Percentiles rank a stretch among this genome's conserved stretches.
Conservation (phyloP, 768 basidiomycete genomes). For the Russula compacta region DNA sequence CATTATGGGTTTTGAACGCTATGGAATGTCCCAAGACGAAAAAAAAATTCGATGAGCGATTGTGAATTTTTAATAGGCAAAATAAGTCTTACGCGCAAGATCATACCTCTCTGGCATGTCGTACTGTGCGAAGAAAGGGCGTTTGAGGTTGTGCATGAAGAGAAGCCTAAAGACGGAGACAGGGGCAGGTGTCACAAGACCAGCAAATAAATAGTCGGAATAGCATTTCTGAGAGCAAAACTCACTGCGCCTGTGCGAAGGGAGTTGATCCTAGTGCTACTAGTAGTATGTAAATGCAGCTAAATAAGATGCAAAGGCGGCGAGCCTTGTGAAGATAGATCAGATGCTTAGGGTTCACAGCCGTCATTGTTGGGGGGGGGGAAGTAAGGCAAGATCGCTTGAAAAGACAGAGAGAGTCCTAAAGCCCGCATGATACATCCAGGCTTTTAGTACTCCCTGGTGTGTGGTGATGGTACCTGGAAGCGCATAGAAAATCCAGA, state of each 20-base stretch:
- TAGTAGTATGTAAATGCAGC: constrained; percentile 42
- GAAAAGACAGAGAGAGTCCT: not conserved
- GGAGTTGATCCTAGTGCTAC: constrained; percentile 49
- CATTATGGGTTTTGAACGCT: constrained; percentile 53
- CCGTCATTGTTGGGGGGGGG: not conserved
- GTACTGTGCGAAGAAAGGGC: constrained; percentile 59
- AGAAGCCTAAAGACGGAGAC: constrained; percentile 31
- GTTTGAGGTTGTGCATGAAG: constrained; percentile 58
- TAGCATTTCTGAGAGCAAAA: constrained; percentile 13
- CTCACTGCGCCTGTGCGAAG: constrained; percentile 62
- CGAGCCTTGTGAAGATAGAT: constrained; percentile 25
- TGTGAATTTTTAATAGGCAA: not conserved
- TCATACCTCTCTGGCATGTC: constrained; percentile 69
- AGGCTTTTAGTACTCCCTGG: not conserved
- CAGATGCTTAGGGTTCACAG: not conserved
- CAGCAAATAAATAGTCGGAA: not conserved
- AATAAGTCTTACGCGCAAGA: constrained; percentile 54
- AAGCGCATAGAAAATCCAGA: constrained; percentile 5
- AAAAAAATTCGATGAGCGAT: not conserved
- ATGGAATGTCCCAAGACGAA: not conserved
- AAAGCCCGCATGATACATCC: not conserved
- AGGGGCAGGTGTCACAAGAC: constrained; percentile 25
- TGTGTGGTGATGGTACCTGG: not conserved
- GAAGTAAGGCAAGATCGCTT: not conserved
- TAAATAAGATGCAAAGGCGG: constrained; percentile 30